Percentiles rank a stretch among this genome's conserved stretches.
phyloP scores from a whole-genome alignment of 1,284 basidiomycete species.

The Ganoderma leucocontextum region DNA sequence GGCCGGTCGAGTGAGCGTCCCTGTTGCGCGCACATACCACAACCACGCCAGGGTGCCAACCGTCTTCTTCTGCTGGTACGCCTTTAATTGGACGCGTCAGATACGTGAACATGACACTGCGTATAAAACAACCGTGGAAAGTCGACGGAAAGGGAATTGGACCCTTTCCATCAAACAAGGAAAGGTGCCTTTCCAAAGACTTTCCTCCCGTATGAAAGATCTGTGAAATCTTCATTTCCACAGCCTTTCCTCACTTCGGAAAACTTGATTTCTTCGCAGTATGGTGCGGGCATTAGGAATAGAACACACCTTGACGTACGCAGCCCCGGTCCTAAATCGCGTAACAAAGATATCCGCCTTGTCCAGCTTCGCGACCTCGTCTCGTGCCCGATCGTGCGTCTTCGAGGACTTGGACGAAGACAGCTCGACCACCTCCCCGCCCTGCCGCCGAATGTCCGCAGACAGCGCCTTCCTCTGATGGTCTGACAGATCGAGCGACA shows the following conservation, averaged over 20 bases:
- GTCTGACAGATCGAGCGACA: slow-evolving; percentile 58
- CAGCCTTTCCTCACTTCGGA: no score
- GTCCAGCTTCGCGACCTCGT: slow-evolving; percentile 47
- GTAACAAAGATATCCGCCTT: slow-evolving; percentile 76
- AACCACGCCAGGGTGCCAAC: slow-evolving; percentile 86
- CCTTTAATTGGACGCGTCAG: slow-evolving; percentile 49
- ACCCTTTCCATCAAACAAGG: no score
- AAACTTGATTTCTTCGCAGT: no score
- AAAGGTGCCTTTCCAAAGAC: no score
- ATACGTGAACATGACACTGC: not conserved
- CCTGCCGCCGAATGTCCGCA: slow-evolving; percentile 61
- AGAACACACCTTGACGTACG: slow-evolving; percentile 68
- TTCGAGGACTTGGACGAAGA: slow-evolving; percentile 34
- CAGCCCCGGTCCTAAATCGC: slow-evolving; percentile 68
- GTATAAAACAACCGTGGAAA: not conserved
- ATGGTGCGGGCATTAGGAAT: no score
- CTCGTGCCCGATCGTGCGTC: slow-evolving; percentile 46
- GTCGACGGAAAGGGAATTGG: no score
- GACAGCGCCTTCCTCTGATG: slow-evolving; percentile 63
- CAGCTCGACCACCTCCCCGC: slow-evolving; percentile 59
- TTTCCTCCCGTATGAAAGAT: no score
- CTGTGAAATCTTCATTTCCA: no score
- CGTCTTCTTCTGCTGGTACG: slow-evolving; percentile 63
- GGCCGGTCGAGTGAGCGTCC: slow-evolving; percentile 68
- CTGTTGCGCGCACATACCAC: slow-evolving; percentile 76